Evolutionary conservation across 2,329 filamentous ascomycete species (phyloP), one percentile per base, ranked within the genome.

Genomic region (Colletotrichum theobromicola): DNA sequence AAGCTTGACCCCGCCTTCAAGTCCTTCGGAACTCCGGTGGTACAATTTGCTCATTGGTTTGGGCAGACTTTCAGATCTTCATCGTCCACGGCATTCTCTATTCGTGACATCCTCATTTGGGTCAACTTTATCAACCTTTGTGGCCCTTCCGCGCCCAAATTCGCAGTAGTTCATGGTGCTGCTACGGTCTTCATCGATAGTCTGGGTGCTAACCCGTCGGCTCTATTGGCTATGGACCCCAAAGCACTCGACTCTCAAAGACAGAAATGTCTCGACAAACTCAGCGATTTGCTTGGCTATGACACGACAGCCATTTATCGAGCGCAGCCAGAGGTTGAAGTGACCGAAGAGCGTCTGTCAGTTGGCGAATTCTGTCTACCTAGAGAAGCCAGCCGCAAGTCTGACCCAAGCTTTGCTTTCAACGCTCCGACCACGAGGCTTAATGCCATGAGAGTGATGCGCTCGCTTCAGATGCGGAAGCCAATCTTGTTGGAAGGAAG

Each of bases 181-280:
- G 94, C 96, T 2, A 96, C 98, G 84, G 96, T 99, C 2, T 99
- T 97, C 80, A 94, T 99, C 72, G 97, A 99, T 81, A 97, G 95
- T 2, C 90, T 99, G 18, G 97, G 97, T 37, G 97, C 97, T 9
- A 98, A 98, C 80, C 97, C 97, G 16, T 96, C 97, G 8, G 96
- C 95, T 0, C 88, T 98, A 76, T 88, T 98, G 66, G 93, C 95
- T 0, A 91, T 93, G 9, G 92, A 94, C 53, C 86, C 92, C 1
- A 89, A 92, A 53, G 92, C 91, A 28, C 91, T 98, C 75, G 87
- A 92, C 6, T 86, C 90, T 12, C 95, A 98, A 79, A 90, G 96
- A 66, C 87, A 88, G 60, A 88, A 88, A 57, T 99, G 97, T 80
- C 85, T 99, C 6, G 84, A 90, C 50, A 92, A 94, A 80, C 88